Base-by-base conservation (phyloP, 2,329 filamentous ascomycete species). In the Cordyceps farinosa region DNA sequence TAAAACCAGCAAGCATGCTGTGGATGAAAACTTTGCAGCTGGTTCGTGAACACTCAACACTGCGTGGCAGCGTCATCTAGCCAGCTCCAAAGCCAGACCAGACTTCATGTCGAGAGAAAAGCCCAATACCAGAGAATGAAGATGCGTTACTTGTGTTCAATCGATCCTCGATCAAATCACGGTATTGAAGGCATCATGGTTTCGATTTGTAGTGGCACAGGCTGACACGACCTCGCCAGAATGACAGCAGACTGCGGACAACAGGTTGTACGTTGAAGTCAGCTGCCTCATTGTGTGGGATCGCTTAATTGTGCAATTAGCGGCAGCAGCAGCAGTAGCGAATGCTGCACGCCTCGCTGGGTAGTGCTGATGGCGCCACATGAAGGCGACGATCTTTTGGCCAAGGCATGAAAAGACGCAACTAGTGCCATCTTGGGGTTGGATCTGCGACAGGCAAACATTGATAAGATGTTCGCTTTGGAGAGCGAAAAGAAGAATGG, bases 351-450 rank as follows among this genome's bases (percentile, higher is more conserved):
- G 30, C 42, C n/a, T 47, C 40, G 11, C 30, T 13, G 42, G 22
- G 45, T 51, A 59, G 56, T 32, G 56, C 56, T 50, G 56, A 51
- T 51, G 47, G 15, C 9, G 11, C 22, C 8, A 7, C 47, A 34
- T 29, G 32, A n/a, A 38, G 38, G 48, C 48, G 57, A 34, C 47
- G 48, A 61, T 61, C 57, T 52, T 34, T 45, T 42, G n/a, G 36
- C 36, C 48, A 52, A 52, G 38, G 45, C 57, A 51, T 9, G 48
- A 13, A 17, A 42, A 34, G 30, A 36, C 22, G 47, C n/a, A 32
- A 45, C 38, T 53, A 53, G 58, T 9, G 38, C 47, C 27, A 17
- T 22, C n/a, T 36, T 44, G 38, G 50, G 48, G 58, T 32, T 44
- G 58, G 27, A 29, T 61, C 9, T 44, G 38, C 17, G 42, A 11